A percentile compares a stretch with the other conserved stretches of the same genome.
These are phyloP conservation scores for Misopates orontium DNA, from an alignment of 257 asterid genomes.

Conservation along the genomic window DNA sequence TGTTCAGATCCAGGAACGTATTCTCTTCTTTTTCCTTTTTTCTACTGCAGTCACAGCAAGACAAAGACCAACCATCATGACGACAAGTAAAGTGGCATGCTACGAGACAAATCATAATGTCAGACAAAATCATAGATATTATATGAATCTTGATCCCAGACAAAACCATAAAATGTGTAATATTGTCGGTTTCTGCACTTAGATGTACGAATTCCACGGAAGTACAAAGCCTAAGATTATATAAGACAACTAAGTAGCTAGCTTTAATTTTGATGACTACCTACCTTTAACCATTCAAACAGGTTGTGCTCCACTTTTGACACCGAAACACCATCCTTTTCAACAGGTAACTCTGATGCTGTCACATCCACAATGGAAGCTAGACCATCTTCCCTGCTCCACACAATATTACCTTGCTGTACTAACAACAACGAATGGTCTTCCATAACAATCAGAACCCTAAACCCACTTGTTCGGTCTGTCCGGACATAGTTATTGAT, in stretches of 20 bases:
- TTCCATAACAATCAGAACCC: constrained; percentile 96
- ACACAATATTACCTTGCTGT: constrained; percentile 91
- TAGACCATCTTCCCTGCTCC: constrained; percentile 96
- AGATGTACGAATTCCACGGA: constrained; percentile 7
- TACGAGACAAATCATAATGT: constrained; percentile 21
- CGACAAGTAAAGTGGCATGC: not conserved
- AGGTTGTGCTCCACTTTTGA: constrained; percentile 93
- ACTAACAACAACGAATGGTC: constrained; percentile 81
- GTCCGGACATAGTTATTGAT: constrained; percentile 77
- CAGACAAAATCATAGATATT: constrained; percentile 4
- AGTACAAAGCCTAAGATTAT: constrained; percentile 4
- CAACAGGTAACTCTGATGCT: constrained; percentile 83
- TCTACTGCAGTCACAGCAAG: constrained; percentile 15
- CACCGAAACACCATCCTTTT: constrained; percentile 89
- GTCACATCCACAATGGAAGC: constrained; percentile 91
- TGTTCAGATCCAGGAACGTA: constrained; percentile 1
- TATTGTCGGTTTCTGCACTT: not conserved
- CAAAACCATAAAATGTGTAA: constrained; percentile 1
- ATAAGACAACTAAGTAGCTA: too few species aligned
- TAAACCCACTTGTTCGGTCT: constrained; percentile 88
- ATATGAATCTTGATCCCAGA: constrained; percentile 18
- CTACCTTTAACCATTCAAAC: constrained; percentile 95
- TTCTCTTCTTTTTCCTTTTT: too few species aligned
- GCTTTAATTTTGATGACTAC: not conserved
- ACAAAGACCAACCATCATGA: constrained; percentile 9